A percentile compares a stretch with the other conserved stretches of the same genome.
These are phyloP conservation scores for Boletus subcaerulescens DNA, from an alignment of 768 basidiomycete genomes.

Conservation along the genomic window DNA sequence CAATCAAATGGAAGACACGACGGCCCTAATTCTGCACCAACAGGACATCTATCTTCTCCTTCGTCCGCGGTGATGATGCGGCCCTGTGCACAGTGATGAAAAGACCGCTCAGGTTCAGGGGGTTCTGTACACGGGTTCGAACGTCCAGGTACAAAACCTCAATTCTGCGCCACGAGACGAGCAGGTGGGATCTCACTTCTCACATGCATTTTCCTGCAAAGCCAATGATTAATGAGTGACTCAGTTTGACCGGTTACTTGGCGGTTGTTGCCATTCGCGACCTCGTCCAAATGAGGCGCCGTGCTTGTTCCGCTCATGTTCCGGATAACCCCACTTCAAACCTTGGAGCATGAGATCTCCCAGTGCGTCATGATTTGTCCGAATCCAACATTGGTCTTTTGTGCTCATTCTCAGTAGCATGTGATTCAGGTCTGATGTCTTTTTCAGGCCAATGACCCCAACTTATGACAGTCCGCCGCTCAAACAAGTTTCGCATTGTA, in stretches of 20 bases:
- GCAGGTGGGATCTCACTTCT: background rate
- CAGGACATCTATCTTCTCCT: constrained; percentile 2
- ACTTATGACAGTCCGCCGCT: too few species aligned
- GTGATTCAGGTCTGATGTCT: background rate
- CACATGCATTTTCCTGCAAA: background rate
- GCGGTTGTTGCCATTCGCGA: background rate
- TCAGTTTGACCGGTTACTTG: background rate
- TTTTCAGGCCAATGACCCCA: background rate
- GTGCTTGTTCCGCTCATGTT: constrained; percentile 10
- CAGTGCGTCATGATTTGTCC: constrained; percentile 1
- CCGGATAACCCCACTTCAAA: constrained; percentile 8
- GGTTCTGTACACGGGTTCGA: background rate
- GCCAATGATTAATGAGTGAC: too few species aligned
- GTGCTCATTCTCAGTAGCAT: background rate
- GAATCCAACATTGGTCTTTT: background rate
- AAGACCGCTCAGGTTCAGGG: background rate
- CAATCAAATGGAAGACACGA: constrained; percentile 18
- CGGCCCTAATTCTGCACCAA: constrained; percentile 1
- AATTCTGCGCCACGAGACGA: constrained; percentile 3
- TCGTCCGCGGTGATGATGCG: constrained; percentile 21
- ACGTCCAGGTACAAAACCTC: background rate
- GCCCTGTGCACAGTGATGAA: background rate
- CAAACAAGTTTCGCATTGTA: background rate
- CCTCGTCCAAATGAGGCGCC: background rate
- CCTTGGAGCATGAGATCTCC: background rate